These are phyloP conservation scores for Debaryomyces sp. DNA, from an alignment of 1,139 yeast genomes.

Conservation along the genomic window DNA sequence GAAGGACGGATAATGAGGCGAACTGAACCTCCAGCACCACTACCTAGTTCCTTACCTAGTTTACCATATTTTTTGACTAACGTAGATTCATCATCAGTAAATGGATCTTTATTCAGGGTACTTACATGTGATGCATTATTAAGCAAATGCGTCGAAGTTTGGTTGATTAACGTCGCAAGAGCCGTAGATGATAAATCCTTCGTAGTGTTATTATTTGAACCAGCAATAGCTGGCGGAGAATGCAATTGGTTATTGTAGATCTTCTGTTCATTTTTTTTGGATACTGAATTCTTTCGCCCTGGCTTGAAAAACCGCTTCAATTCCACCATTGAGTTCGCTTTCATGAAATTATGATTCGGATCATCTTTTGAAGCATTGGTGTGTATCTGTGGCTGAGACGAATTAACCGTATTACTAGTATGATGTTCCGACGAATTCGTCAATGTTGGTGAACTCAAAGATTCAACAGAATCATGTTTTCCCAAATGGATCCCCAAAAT, in stretches of 20 bases:
- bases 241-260: constrained; percentile 33
- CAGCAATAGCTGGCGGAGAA: constrained; percentile 29
- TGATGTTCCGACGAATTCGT: constrained; percentile 31
- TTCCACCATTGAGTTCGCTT: constrained; percentile 44
- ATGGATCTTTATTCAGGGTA: constrained; percentile 37
- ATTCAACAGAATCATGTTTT: constrained; percentile 41
- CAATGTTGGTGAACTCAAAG: constrained; percentile 35
- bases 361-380: constrained; percentile 27
- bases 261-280: constrained; percentile 23
- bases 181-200: constrained; percentile 45
- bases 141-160: constrained; percentile 46
- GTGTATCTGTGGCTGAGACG: constrained; percentile 21
- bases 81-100: constrained; percentile 59
- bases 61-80: constrained; percentile 85
- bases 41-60: constrained; percentile 86
- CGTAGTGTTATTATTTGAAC: constrained; percentile 12
- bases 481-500: constrained; percentile 44
- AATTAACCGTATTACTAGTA: constrained; percentile 13
- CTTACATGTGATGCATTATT: constrained; percentile 39
- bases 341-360: constrained; percentile 33
- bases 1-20: constrained; percentile 79
- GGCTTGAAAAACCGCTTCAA: constrained; percentile 46
- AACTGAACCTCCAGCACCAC: constrained; percentile 99
- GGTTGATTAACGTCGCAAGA: constrained; percentile 47
- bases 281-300: constrained; percentile 32